Conservation (phyloP, 805 yeast genomes). For the Ogataea corticis region DNA sequence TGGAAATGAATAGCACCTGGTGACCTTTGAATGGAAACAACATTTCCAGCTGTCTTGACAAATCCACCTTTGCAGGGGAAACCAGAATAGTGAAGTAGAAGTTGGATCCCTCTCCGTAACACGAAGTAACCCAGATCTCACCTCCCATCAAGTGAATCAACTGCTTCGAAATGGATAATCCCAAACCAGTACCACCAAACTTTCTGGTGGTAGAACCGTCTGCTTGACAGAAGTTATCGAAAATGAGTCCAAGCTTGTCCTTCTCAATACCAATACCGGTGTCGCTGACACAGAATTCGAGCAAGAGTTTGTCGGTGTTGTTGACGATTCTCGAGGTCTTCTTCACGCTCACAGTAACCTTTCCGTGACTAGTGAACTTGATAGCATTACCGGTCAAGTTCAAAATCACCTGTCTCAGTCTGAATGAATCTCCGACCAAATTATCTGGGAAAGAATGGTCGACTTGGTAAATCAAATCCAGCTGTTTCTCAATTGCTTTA, state of each 20-base stretch:
- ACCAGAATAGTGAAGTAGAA: slow-evolving; percentile 81
- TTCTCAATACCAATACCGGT: slow-evolving; percentile 89
- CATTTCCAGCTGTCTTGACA: slow-evolving; percentile 65
- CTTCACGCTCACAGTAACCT: slow-evolving; percentile 73
- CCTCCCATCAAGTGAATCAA: slow-evolving; percentile 91
- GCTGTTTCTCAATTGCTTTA: slow-evolving; percentile 82
- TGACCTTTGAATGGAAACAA: slow-evolving; percentile 72
- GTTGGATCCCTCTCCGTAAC: slow-evolving; percentile 78
- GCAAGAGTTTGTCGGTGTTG: slow-evolving; percentile 50
- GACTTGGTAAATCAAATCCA: slow-evolving; percentile 76
- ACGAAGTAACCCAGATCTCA: slow-evolving; percentile 86
- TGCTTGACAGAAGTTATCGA: slow-evolving; percentile 90
- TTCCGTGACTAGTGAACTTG: slow-evolving; percentile 81
- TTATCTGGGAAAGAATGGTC: slow-evolving; percentile 88
- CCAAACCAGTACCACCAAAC: slow-evolving; percentile 92
- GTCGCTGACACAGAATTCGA: slow-evolving; percentile 86
- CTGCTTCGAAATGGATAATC: slow-evolving; percentile 83
- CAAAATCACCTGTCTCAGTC: slow-evolving; percentile 82
- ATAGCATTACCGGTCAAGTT: slow-evolving; percentile 89
- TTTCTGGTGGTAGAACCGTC: slow-evolving; percentile 92
- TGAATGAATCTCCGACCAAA: slow-evolving; percentile 84
- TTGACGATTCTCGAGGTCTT: slow-evolving; percentile 42
- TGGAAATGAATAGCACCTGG: slow-evolving; percentile 67
- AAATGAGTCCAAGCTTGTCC: slow-evolving; percentile 81
- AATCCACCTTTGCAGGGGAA: slow-evolving; percentile 65